Base-by-base conservation (phyloP, 2,329 filamentous ascomycete genomes). In the Alternaria sp. region DNA sequence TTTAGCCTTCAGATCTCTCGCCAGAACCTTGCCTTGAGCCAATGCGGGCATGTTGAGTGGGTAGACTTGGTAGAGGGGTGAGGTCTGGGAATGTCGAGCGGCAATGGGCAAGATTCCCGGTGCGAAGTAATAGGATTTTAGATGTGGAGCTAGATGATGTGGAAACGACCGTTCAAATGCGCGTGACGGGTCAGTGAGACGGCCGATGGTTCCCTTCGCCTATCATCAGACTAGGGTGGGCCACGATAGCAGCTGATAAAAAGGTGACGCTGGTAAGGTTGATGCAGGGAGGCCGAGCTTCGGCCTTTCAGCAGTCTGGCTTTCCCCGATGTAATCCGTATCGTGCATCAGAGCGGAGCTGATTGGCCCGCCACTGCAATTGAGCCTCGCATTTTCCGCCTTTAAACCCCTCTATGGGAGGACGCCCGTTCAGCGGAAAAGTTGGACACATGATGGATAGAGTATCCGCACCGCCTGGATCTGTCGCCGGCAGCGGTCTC, bases 221-320 rank as follows among this genome's bases (percentile, higher is more conserved):
- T 69, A 70, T 69, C 67, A 62, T 48, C 45, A 54, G 45, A 44
- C 44, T 41, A 36, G 58, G 52, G 56, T 48, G 59, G 60, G 51
- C 65, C 45, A 65, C 68, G 67, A 69, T 67, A 69, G 66, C 64
- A 67, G 69, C 67, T 71, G 69, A 71, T 71, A 68, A 66, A 68
- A 69, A 48, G 56, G 53, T 61, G 53, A 56, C 56, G 54, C 50
- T 64, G 63, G 59, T 68, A 61, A 65, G 68, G 63, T 65, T 61
- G 52, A 60, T 56, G 57, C 54, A 53, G 61, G 59, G 48, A 53
- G 42, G 51, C 64, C 67, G 64, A 65, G 54, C 48, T 62, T 70
- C 67, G 67, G 69, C 61, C 60, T 52, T 61, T 59, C 42, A 36
- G 33, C 45, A 58, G 40, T 41, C 48, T 50, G 51, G 51, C 44